Conservation (phyloP, 2,329 filamentous ascomycete genomes). For the Neodidymelliopsis sp. region DNA sequence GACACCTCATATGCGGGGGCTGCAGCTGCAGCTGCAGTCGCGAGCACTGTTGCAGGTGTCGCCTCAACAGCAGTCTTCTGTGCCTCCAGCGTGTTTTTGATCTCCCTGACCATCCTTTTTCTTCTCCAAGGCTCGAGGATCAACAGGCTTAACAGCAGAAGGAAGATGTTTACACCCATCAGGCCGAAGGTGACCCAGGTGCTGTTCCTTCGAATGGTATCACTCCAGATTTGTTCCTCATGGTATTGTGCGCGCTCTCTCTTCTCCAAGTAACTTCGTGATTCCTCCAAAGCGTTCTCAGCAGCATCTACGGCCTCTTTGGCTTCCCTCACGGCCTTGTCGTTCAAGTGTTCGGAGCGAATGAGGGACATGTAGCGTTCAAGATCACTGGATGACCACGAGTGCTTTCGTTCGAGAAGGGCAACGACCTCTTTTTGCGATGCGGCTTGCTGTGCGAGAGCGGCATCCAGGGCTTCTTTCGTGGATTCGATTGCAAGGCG, state of each 20-base stretch:
- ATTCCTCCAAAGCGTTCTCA: conserved; percentile 81
- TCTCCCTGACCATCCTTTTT: conserved; percentile 79
- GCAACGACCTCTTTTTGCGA: conserved; percentile 97
- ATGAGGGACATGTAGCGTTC: conserved; percentile 95
- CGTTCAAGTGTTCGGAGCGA: conserved; percentile 89
- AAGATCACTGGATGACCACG: conserved; percentile 84
- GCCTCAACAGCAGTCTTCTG: conserved; percentile 35
- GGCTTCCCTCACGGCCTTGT: conserved; percentile 78
- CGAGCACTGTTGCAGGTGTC: conserved; percentile 4
- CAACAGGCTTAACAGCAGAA: conserved; percentile 86
- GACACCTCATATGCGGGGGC: conserved; percentile 2
- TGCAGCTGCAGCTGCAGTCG: conserved; percentile 6
- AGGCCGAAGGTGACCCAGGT: conserved; percentile 99
- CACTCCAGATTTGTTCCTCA: conserved; percentile 99
- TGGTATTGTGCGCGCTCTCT: conserved; percentile 92
- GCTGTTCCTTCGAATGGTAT: conserved; percentile 93
- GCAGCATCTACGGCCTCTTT: conserved; percentile 75
- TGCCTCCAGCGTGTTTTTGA: conserved; percentile 52
- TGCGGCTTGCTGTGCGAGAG: conserved; percentile 80
- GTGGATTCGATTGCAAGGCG: conserved; percentile 72
- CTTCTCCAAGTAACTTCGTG: conserved; percentile 76
- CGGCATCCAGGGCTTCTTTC: conserved; percentile 80
- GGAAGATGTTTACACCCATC: conserved; percentile 93
- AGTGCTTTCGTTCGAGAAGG: conserved; percentile 90
- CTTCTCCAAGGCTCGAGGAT: conserved; percentile 93